phyloP scores from a whole-genome alignment of 2,329 filamentous ascomycete genomes.

The Fusarium gaditjirri region DNA sequence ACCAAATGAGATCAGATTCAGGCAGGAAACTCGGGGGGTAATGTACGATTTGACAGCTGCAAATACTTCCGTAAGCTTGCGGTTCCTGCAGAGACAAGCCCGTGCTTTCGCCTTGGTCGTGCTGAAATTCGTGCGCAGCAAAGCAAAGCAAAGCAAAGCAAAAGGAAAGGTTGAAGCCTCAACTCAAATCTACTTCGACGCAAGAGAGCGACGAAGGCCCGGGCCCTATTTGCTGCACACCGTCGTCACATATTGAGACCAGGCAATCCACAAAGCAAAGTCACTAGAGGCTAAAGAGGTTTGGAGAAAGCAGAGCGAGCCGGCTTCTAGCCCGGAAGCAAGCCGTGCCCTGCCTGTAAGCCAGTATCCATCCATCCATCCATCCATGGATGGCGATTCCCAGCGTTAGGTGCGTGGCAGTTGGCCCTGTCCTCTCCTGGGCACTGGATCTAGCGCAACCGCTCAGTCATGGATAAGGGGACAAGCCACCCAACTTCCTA shows the following conservation, averaged over 20 bases:
- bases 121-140: constrained; percentile 21
- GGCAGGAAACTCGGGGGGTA: constrained; percentile 28
- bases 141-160: not conserved
- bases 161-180: constrained; percentile 26
- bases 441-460: constrained; percentile 37
- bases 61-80: constrained; percentile 14
- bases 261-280: constrained; percentile 11
- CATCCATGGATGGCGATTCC: not conserved
- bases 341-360: constrained; percentile 16
- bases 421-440: constrained; percentile 10
- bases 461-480: constrained; percentile 21
- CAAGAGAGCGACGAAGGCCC: constrained; percentile 19
- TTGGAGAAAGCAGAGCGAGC: constrained; percentile 17
- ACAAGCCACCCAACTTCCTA: constrained; percentile 32
- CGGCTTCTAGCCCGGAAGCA: constrained; percentile 32
- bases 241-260: constrained; percentile 30
- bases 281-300: not conserved
- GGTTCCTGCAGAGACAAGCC: constrained; percentile 22
- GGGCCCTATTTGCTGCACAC: constrained; percentile 31
- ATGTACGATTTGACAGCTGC: constrained; percentile 35
- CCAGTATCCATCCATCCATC: constrained; percentile 6
- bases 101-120: constrained; percentile 36
- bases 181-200: constrained; percentile 2
- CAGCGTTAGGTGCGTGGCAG: constrained; percentile 30
- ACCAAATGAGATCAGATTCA: not conserved